Evolutionary conservation across 495 filamentous ascomycete genomes (phyloP), one percentile per base, ranked within the genome.

Genomic region (Penicillium antarcticum): DNA sequence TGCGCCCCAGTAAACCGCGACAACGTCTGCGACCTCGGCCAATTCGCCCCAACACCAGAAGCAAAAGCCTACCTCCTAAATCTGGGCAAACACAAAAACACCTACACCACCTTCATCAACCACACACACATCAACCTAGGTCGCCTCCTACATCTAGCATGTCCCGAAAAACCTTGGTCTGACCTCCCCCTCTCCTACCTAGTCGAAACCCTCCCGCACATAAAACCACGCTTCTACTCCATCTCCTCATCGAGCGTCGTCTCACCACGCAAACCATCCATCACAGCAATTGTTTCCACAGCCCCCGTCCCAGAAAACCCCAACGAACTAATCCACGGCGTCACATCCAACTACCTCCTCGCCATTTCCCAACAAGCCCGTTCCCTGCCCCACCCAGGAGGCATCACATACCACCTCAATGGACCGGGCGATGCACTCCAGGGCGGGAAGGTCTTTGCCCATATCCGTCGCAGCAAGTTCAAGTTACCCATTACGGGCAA

Each of bases 191-290:
- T 80, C 12, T 70, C 74, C 2, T 72, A 72, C 41, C 57, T 79
- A 26, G 45, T 80, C 39, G 75, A 79, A 53, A 68, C 64, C 5
- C 55, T 81, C 4, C 63, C 65, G 4, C 48, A 61, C 31, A 63
- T 73, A 36, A 72, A 74, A 29, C 73, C 77, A 1, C 73, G 78
- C 29, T 77, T 74, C 61, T 81, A 81, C 61, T 80, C 76, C 44
- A 81, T 81, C 56, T 79, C 78, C 13, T 80, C 76, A 7, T 76
- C 71, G 24, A 72, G 70, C 12, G 61, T 77, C 7, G 60, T 79
- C 34, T 61, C 68, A 7, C 71, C 76, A 0, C 70, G 73, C 13
- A 60, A 67, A 32, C 57, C 69, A 17, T 62, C 73, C 5, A 70
- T 79, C 42, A 79, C 78, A 0, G 72, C 67, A 7, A 61, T 75